phyloP scores from a whole-genome alignment of 2,329 filamentous ascomycete genomes.

The Talaromyces sp. region DNA sequence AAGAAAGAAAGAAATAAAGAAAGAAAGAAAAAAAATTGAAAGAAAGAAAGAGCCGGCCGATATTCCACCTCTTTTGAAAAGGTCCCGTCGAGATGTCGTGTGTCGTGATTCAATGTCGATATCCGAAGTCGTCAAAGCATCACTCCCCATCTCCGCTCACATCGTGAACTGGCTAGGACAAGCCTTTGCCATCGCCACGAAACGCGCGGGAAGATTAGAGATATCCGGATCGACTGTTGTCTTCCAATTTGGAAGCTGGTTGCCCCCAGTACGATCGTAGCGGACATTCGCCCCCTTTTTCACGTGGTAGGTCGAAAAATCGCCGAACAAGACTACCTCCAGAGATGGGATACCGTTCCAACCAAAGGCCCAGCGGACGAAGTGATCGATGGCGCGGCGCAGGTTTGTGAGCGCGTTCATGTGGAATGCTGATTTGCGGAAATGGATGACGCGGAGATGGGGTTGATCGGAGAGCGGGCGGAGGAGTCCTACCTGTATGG shows the following conservation, averaged over 20 bases:
- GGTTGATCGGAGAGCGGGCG: neutral
- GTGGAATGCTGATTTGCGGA: constrained; percentile 7
- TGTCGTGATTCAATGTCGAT: neutral
- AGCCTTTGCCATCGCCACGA: neutral
- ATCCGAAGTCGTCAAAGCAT: neutral
- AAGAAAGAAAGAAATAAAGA: neutral
- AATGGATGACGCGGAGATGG: constrained; percentile 7
- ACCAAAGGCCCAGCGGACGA: constrained; percentile 1
- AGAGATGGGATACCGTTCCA: constrained; percentile 1
- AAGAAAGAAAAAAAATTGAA: neutral
- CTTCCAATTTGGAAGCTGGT: neutral
- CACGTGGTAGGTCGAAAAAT: neutral
- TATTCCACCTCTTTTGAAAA: neutral
- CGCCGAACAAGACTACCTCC: constrained; percentile 1
- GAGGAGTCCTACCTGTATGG: neutral
- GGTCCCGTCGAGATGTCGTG: neutral
- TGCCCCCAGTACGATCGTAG: neutral
- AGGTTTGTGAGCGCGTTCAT: neutral
- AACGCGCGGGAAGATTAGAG: neutral
- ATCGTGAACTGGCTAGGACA: constrained; percentile 10
- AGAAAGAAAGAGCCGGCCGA: neutral
- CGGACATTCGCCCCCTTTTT: constrained; percentile 5
- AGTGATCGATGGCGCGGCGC: neutral
- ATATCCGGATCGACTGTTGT: neutral
- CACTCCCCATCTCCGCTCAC: neutral